Base-by-base conservation (phyloP, 2,329 filamentous ascomycete species). In the Aspergillus pseudotamarii region DNA sequence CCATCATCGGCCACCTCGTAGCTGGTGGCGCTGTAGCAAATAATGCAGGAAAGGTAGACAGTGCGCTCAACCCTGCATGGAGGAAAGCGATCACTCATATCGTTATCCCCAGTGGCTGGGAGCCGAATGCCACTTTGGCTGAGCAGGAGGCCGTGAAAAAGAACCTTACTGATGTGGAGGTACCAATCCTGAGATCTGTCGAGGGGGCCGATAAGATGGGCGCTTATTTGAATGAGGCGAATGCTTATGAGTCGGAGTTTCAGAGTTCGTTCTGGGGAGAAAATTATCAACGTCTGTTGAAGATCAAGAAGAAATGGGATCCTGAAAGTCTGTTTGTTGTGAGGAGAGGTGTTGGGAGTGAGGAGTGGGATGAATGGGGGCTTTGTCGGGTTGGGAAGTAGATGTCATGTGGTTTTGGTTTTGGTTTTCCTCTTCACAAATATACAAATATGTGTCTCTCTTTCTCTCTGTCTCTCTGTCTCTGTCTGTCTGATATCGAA, bases 11-110 rank as follows among this genome's bases (percentile, higher is more conserved):
- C 12, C 73, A 75, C 62, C 61, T 76, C 9, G 74, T 78, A 14
- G 75, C 74, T 4, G 78, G 76, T 11, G 75, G 74, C 4, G 71
- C 78, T 50, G 77, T 78, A 28, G 76, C 80, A 8, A 62, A 32
- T 10, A 63, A 60, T 5, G 10, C 32, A 19, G 32, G 51, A 16
- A 43, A 48, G 11, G 50, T 68, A n/a, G 56, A 66, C 50, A 71
- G 64, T 50, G 54, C 66, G 23, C 41, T 70, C 14, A 60, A 67
- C 48, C 67, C 68, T 12, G 68, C 66, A 6, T 71, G 68, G 67
- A 56, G 69, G 19, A 54, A 64, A 23, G 32, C 67, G 8, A 34
- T 58, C 26, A 46, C 65, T 12, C 65, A 69, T 32, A 38, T 67
- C 8, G 65, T 66, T 14, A 57, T 62, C 19, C 46, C 58, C 11